These are phyloP conservation scores for Stentor coeruleus DNA, from an alignment of 73 alveolate genomes.

Conservation along the genomic window DNA sequence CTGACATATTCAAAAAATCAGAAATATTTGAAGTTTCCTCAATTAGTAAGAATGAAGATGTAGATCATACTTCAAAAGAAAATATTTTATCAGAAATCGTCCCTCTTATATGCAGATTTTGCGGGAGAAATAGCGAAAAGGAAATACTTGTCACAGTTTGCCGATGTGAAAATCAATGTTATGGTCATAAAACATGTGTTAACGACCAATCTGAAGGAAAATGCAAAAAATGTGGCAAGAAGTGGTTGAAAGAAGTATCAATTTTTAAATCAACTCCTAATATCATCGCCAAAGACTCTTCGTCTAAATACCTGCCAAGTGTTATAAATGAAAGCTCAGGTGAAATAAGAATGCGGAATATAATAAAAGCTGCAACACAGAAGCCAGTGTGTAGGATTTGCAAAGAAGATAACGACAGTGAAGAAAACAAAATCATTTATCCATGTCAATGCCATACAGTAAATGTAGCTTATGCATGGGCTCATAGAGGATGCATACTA, in stretches of 20 bases:
- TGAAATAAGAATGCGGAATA: not conserved
- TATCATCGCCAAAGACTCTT: not conserved
- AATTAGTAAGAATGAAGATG: not conserved
- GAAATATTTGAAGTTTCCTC: slow-evolving; percentile 6
- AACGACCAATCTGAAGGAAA: slow-evolving; percentile 23
- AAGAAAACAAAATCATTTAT: slow-evolving; percentile 6
- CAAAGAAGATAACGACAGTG: not conserved
- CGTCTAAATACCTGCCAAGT: not conserved
- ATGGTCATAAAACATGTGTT: not conserved
- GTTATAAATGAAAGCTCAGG: not conserved
- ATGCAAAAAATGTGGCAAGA: slow-evolving; percentile 1
- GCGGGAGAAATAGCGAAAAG: not conserved
- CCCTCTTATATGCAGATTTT: not conserved
- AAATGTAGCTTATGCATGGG: not conserved
- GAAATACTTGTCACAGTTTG: not conserved
- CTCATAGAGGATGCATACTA: slow-evolving; percentile 1
- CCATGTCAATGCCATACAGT: slow-evolving; percentile 22
- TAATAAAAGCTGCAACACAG: not conserved
- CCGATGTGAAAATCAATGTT: not conserved
- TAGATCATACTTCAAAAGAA: not conserved
- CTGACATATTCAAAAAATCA: not conserved
- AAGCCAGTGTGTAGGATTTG: slow-evolving; percentile 16
- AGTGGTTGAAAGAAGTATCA: not conserved
- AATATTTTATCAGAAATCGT: not conserved
- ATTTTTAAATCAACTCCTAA: not conserved